Evolutionary conservation across 1,284 basidiomycete species (phyloP).

Genomic region (Ustilago tritici): DNA sequence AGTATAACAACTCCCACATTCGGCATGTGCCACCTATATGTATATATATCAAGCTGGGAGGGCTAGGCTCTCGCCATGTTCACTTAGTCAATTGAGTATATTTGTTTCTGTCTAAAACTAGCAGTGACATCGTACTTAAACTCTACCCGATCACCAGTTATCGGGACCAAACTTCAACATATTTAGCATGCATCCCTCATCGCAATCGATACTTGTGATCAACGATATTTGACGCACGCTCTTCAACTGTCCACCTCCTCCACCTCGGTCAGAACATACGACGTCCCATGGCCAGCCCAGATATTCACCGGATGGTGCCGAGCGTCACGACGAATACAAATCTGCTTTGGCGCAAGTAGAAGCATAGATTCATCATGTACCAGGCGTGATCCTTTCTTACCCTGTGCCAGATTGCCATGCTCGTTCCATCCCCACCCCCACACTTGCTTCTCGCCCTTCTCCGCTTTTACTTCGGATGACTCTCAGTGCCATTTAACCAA

Average conservation of each 20-base stretch:
- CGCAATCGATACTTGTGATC: too few relatives aligned
- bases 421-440: conserved; percentile 58
- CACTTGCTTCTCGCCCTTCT: conserved; percentile 5
- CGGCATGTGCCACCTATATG: too few relatives aligned
- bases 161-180: too few relatives aligned
- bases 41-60: too few relatives aligned
- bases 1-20: too few relatives aligned
- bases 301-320: conserved; percentile 19
- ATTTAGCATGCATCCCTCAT: background rate
- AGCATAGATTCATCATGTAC: conserved; percentile 31
- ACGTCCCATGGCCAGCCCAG: conserved; percentile 53
- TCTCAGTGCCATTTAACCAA: conserved; percentile 13
- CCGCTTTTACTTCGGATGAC: background rate
- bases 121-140: too few relatives aligned
- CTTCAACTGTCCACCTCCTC: background rate
- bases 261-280: conserved; percentile 41
- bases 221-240: too few relatives aligned
- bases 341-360: background rate
- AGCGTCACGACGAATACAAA: background rate
- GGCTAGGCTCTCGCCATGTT: too few relatives aligned
- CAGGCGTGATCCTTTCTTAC: conserved; percentile 30
- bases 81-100: too few relatives aligned
- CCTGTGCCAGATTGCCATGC: conserved; percentile 57
- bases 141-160: too few relatives aligned
- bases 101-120: too few relatives aligned